Base-by-base conservation (phyloP, 108 stramenopile genomes). In the Cafeteria roenbergensis region DNA sequence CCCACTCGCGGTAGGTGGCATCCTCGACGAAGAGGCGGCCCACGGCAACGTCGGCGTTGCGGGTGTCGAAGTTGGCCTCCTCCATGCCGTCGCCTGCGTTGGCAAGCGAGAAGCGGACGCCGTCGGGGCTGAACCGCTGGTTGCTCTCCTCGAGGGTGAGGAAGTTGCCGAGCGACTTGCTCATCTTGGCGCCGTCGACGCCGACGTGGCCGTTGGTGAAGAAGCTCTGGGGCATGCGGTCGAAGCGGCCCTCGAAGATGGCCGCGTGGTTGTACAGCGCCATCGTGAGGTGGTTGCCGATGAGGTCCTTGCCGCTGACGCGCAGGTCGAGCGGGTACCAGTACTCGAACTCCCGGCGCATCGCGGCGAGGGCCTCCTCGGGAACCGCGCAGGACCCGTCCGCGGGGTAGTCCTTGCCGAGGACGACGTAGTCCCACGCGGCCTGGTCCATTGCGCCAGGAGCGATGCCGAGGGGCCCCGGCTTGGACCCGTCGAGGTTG, bases 271-370 rank as follows among this genome's bases (percentile, higher is more conserved):
- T 97, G 83, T 91, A 97, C 34, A 97, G 74, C 2, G 90, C 90
- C 92, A 95, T 93, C 32, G 95, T 97, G 67, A 97, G 84, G 70
- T 97, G 95, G 73, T 97, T 97, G 22, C 87, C 88, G 64, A 97
- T 93, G 54, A 97, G 80, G 74, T 97, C 95, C 70, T 94, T 94
- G 1, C 88, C 95, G 59, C 86, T 88, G 32, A 94, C 91, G 28
- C 95, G 85, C 58, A 97, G 82, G 70, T 91, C 88, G 90, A 97
- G 93, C 29, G 95, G 95, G 70, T 97, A 97, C 91, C 91, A 95
- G 69, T 89, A 92, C 52, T 86, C 72, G 67, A 94, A 94, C 68
- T 90, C 90, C 54, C 60, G 61, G 63, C 83, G 80, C 88, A 94
- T 86, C 78, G 78, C 79, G 48, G 81, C 76, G 30, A 97, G 79